Percentiles rank a stretch among this genome's conserved stretches.
Evolutionary conservation across 805 yeast genomes (phyloP).

Genomic region (Barnettozyma populi): DNA sequence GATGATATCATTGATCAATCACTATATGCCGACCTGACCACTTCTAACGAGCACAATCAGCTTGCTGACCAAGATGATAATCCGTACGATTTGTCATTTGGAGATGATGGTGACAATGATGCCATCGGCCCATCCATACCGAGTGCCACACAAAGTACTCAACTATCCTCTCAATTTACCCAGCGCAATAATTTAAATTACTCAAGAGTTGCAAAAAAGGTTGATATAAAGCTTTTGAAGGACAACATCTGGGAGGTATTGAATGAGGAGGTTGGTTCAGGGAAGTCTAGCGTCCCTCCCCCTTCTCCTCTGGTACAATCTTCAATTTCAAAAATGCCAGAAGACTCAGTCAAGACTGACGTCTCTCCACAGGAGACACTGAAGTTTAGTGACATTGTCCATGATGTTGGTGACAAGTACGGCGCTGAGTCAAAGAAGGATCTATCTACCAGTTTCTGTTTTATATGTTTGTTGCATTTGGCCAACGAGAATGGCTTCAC

Average conservation of each 20-base stretch:
- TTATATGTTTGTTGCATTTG: conserved; percentile 75
- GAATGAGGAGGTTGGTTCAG: conserved; percentile 18
- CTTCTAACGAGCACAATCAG: conserved; percentile 23
- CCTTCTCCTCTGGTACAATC: background rate
- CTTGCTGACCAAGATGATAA: conserved; percentile 33
- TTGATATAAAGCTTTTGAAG: conserved; percentile 71
- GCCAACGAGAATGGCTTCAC: conserved; percentile 80
- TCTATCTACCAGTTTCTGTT: conserved; percentile 78
- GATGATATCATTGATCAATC: conserved; percentile 50
- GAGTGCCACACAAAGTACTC: conserved; percentile 19
- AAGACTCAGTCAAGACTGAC: background rate
- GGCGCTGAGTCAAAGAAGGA: conserved; percentile 52
- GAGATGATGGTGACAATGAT: conserved; percentile 28
- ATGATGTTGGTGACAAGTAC: conserved; percentile 47
- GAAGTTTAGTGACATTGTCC: conserved; percentile 44
- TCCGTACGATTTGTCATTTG: conserved; percentile 17
- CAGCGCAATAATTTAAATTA: conserved; percentile 40
- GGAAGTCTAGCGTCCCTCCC: conserved; percentile 7
- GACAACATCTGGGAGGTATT: conserved; percentile 71
- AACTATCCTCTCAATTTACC: conserved; percentile 17
- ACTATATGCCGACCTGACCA: conserved; percentile 58
- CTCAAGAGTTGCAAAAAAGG: conserved; percentile 71
- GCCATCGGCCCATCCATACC: conserved; percentile 26
- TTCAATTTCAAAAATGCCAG: background rate
- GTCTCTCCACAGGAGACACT: conserved; percentile 6